Evolutionary conservation across 2,329 filamentous ascomycete genomes (phyloP).

Genomic region (Juglanconis oblonga): DNA sequence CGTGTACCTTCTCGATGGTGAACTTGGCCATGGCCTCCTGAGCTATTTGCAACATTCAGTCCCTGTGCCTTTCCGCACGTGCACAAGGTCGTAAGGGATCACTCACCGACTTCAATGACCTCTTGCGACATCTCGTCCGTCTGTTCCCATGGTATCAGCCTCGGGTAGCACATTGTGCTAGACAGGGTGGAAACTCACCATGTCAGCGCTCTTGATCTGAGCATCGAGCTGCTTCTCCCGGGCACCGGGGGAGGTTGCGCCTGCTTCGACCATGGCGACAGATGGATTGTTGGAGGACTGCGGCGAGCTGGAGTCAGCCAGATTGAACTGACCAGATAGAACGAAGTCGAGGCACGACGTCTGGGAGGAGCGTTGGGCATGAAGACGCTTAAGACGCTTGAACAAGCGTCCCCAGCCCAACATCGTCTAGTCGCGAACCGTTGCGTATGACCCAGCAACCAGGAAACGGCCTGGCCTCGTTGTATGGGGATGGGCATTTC

Average conservation of each 20-base stretch:
- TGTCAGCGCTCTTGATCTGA: constrained; percentile 96
- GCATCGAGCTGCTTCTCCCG: constrained; percentile 75
- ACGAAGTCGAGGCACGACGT: not conserved
- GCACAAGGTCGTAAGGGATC: constrained; percentile 9
- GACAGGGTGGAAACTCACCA: constrained; percentile 60
- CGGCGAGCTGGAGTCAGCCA: not conserved
- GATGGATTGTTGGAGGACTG: not conserved
- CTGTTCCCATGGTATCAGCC: constrained; percentile 44
- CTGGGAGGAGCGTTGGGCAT: not conserved
- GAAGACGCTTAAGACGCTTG: not conserved
- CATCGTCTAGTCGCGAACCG: not conserved
- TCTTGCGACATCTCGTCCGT: constrained; percentile 97
- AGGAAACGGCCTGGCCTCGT: not conserved
- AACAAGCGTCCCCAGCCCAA: not conserved
- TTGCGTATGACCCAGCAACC: not conserved
- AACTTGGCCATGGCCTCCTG: constrained; percentile 63
- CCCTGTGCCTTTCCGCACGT: not conserved
- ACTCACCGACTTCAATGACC: constrained; percentile 90
- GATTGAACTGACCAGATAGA: not conserved
- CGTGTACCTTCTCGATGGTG: constrained; percentile 57
- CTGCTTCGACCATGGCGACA: constrained; percentile 15
- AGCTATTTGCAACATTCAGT: constrained; percentile 34
- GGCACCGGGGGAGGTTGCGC: constrained; percentile 44
- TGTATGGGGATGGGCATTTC: not conserved
- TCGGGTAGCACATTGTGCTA: not conserved